These are phyloP conservation scores for Annulohypoxylon truncatum DNA, from an alignment of 2,329 filamentous ascomycete genomes.

Conservation along the genomic window DNA sequence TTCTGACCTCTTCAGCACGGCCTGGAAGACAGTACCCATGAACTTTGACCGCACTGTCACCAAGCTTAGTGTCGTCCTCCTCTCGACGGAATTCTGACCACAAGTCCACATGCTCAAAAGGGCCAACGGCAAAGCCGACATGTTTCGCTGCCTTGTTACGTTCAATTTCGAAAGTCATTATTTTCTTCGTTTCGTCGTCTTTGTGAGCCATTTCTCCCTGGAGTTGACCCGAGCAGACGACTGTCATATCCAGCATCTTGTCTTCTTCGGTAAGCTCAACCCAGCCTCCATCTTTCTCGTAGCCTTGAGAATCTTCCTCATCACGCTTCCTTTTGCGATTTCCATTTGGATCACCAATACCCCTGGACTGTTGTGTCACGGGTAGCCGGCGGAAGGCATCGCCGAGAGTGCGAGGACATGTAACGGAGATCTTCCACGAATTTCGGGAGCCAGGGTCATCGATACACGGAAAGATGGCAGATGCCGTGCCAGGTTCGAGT, in stretches of 20 bases:
- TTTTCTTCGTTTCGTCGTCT: slow-evolving; percentile 83
- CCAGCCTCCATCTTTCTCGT: slow-evolving; percentile 45
- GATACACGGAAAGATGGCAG: slow-evolving; percentile 91
- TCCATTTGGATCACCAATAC: slow-evolving; percentile 44
- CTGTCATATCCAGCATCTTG: slow-evolving; percentile 86
- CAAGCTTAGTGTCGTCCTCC: slow-evolving; percentile 91
- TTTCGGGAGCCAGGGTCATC: slow-evolving; percentile 85
- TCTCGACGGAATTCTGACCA: slow-evolving; percentile 86
- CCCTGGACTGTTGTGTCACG: slow-evolving; percentile 53
- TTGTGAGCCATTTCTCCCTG: slow-evolving; percentile 85
- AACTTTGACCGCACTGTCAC: slow-evolving; percentile 86
- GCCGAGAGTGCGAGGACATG: slow-evolving; percentile 85
- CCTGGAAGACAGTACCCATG: slow-evolving; percentile 92
- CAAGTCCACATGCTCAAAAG: slow-evolving; percentile 93
- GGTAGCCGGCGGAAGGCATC: slow-evolving; percentile 72
- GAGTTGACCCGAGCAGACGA: slow-evolving; percentile 90
- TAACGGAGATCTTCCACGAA: slow-evolving; percentile 89
- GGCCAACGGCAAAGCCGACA: slow-evolving; percentile 92
- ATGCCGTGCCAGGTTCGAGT: slow-evolving; percentile 80
- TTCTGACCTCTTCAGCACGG: slow-evolving; percentile 82
- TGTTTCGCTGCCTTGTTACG: slow-evolving; percentile 85
- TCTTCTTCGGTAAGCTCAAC: slow-evolving; percentile 76
- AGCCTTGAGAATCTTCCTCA: slow-evolving; percentile 53
- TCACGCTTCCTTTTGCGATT: slow-evolving; percentile 55
- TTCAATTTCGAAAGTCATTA: slow-evolving; percentile 83